phyloP scores from a whole-genome alignment of 345 rosid genomes.

The Populus davidiana region DNA sequence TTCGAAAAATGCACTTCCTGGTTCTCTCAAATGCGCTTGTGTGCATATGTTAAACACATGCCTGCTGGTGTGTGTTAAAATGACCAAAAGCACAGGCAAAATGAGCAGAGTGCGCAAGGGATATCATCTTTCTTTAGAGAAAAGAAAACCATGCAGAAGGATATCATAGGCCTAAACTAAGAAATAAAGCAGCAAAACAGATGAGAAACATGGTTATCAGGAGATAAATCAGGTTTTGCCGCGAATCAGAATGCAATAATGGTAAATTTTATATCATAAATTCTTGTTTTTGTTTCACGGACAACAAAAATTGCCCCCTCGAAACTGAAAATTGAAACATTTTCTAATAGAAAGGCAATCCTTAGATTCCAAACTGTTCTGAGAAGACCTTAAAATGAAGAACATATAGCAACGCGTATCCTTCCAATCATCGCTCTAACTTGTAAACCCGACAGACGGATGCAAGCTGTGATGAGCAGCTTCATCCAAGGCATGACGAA shows the following conservation, averaged over 20 bases:
- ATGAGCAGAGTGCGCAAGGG: not conserved
- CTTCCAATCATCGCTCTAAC: slow-evolving; percentile 5
- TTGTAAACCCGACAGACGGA: not conserved
- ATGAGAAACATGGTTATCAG: too few relatives aligned
- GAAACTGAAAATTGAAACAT: slow-evolving; percentile 11
- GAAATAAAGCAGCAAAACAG: too few relatives aligned
- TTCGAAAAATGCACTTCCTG: not conserved
- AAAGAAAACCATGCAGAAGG: not conserved
- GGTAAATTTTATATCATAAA: too few relatives aligned
- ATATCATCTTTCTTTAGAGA: not conserved
- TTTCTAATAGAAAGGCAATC: slow-evolving; percentile 16
- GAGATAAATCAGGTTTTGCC: not conserved
- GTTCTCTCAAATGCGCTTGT: not conserved
- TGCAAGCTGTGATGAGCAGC: not conserved
- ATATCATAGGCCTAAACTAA: too few relatives aligned
- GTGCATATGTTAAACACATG: too few relatives aligned
- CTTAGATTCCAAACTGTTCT: not conserved
- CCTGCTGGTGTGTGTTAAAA: too few relatives aligned
- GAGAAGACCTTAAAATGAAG: slow-evolving; percentile 1
- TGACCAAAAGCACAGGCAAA: too few relatives aligned
- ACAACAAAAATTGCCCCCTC: not conserved
- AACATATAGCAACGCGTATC: slow-evolving; percentile 6
- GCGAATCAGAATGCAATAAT: not conserved
- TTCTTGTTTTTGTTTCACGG: not conserved
- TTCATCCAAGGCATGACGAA: not conserved